phyloP scores from a whole-genome alignment of 768 basidiomycete species.

The Boletus insuetus region DNA sequence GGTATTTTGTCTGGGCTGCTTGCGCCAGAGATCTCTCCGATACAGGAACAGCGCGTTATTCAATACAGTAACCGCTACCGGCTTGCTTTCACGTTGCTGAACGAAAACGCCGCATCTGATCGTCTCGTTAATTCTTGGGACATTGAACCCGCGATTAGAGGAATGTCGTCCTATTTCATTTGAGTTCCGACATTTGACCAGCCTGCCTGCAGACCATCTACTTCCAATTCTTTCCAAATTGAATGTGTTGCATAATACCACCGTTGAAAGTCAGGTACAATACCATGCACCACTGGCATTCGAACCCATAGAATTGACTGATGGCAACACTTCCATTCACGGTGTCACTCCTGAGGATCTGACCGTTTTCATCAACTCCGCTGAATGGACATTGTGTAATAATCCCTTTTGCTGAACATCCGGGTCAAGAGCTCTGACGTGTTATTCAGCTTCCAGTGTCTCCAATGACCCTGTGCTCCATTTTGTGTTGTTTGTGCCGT shows the following conservation, averaged over 20 bases:
- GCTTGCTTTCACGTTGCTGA: conserved; percentile 88
- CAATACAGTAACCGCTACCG: conserved; percentile 83
- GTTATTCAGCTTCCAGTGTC: conserved; percentile 73
- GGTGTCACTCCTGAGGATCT: conserved; percentile 78
- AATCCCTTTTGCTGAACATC: conserved; percentile 17
- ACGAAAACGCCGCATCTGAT: conserved; percentile 80
- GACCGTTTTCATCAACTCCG: conserved; percentile 93
- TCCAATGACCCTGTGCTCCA: conserved; percentile 94
- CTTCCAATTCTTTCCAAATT: conserved; percentile 62
- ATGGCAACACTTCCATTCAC: conserved; percentile 40
- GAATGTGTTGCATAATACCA: conserved; percentile 78
- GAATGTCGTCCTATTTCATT: conserved; percentile 43
- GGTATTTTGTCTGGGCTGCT: conserved; percentile 41
- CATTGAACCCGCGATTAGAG: conserved; percentile 54
- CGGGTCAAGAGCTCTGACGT: conserved; percentile 2
- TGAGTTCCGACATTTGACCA: conserved; percentile 16
- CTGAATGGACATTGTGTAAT: conserved; percentile 90
- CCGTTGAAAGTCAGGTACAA: conserved; percentile 92
- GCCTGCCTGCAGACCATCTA: conserved; percentile 55
- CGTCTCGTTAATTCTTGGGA: conserved; percentile 69
- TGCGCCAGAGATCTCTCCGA: conserved; percentile 43
- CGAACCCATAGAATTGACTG: conserved; percentile 44
- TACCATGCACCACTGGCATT: conserved; percentile 90
- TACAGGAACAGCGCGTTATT: conserved; percentile 50
- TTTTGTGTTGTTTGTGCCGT: conserved; percentile 88